These are phyloP conservation scores for Salisapilia sapeloensis DNA, from an alignment of 352 stramenopile species.

Conservation along the genomic window DNA sequence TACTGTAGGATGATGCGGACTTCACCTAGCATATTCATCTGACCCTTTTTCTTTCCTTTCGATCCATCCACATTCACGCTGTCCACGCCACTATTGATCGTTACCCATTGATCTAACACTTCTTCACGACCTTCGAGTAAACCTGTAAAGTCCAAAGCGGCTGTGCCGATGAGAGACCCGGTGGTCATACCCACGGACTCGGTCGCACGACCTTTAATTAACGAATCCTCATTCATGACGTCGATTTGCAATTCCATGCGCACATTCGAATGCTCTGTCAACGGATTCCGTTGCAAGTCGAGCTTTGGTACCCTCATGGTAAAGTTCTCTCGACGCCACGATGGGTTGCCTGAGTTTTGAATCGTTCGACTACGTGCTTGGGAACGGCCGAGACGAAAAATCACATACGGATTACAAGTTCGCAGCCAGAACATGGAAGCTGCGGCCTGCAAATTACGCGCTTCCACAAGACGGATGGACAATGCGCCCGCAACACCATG, in stretches of 20 bases:
- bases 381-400: constrained; percentile 63
- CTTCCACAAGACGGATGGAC: constrained; percentile 51
- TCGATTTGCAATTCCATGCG: constrained; percentile 57
- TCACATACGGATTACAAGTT: constrained; percentile 73
- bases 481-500: constrained; percentile 52
- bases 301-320: constrained; percentile 65
- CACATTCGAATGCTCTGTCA: constrained; percentile 52
- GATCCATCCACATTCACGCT: constrained; percentile 3
- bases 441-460: constrained; percentile 43
- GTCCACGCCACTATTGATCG: constrained; percentile 25
- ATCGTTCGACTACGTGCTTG: constrained; percentile 53
- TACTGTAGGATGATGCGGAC: constrained; percentile 66
- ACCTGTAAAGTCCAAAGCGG: constrained; percentile 41
- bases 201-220: constrained; percentile 55
- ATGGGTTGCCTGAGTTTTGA: constrained; percentile 47
- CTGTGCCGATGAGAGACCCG: constrained; percentile 59
- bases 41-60: constrained; percentile 23
- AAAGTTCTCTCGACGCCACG: constrained; percentile 51
- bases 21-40: constrained; percentile 40
- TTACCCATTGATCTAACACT: constrained; percentile 63
- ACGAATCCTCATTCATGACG: constrained; percentile 70
- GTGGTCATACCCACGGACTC: constrained; percentile 63
- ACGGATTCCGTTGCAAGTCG: constrained; percentile 27
- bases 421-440: constrained; percentile 72
- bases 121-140: constrained; percentile 63